Base-by-base conservation (phyloP, 148 eudicot species). In the Oxyria digyna region DNA sequence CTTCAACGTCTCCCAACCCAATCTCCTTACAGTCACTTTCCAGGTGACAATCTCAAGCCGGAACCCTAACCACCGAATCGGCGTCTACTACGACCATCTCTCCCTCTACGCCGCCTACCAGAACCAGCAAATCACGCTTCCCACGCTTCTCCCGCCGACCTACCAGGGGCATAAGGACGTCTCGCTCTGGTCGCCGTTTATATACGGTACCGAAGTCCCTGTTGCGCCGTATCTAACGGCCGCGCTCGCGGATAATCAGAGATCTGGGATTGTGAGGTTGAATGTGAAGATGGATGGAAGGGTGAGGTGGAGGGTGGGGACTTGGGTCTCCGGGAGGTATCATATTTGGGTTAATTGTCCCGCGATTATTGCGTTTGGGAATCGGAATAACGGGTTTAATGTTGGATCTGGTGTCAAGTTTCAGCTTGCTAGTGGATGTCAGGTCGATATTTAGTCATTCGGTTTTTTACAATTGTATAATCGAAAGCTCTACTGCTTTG, bases 261-360 rank as follows among this genome's bases (percentile, higher is more conserved):
- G 32, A 27, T 62, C 75, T 1, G 87, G 87, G 23, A 67, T 74
- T 7, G 69, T 80, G 10, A 6, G 78, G 42, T 35, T 86, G 10
- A 73, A 79, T 31, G 14, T 86, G n/a, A 84, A 75, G 75, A 67
- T 81, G 21, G 72, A 78, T 7, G 91, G 91, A 27, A 65, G 73
- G 14, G 78, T 86, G 17, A 84, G 80, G 59, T 86, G 84, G 84
- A 84, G 75, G 74, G 91, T 86, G 12, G 91, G 91, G 13, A 68
- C 75, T 0, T 86, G 76, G 49, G 64, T 82, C 9, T 79, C 85
- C 0, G 81, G 87, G 8, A 74, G 49, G 32, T 84, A 86, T 46
- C 84, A 80, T 62, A 13, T 86, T 13, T 27, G 71, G 38, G 87
- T 78, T 0, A 78, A 67, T 10, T 86, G 90, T 29, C 87, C 85